Conservation (phyloP, 164 flowering plant species). For the Aristolochia fimbriata region DNA sequence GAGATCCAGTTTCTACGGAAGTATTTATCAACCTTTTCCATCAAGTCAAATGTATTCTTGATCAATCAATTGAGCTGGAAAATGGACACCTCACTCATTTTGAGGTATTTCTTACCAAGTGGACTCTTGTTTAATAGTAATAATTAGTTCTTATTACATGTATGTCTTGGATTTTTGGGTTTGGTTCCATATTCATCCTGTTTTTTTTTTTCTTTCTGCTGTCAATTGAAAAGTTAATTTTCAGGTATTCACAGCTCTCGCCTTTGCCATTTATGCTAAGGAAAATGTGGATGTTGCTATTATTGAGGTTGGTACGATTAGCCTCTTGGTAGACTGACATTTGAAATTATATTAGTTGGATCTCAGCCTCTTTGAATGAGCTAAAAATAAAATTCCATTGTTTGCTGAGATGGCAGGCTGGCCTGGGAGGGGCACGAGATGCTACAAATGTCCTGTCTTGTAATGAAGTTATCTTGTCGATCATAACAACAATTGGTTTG, state of each 20-base stretch:
- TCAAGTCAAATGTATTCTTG: constrained; percentile 36
- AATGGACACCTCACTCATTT: constrained; percentile 70
- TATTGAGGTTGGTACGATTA: constrained; percentile 49
- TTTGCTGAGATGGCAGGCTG: constrained; percentile 43
- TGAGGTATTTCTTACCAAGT: constrained; percentile 43
- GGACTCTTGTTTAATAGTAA: too few relatives aligned
- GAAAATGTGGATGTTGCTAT: constrained; percentile 81
- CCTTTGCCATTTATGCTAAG: constrained; percentile 67
- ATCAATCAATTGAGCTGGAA: constrained; percentile 50
- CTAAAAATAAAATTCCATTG: not conserved
- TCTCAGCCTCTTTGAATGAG: not conserved
- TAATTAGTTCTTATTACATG: too few relatives aligned
- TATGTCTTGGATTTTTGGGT: too few relatives aligned
- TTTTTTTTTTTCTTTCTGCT: not conserved
- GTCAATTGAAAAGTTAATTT: constrained; percentile 1
- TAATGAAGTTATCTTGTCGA: constrained; percentile 51
- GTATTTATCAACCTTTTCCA: constrained; percentile 42
- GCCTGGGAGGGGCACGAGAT: constrained; percentile 95
- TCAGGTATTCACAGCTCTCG: constrained; percentile 87
- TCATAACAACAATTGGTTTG: constrained; percentile 80
- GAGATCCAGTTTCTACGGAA: constrained; percentile 52
- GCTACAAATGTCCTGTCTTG: constrained; percentile 75
- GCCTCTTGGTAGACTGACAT: not conserved
- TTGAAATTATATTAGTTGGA: too few relatives aligned
- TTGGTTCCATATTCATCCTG: not conserved